Evolutionary conservation across 2,329 filamentous ascomycete species (phyloP).

Genomic region (Aspergillus sp.): DNA sequence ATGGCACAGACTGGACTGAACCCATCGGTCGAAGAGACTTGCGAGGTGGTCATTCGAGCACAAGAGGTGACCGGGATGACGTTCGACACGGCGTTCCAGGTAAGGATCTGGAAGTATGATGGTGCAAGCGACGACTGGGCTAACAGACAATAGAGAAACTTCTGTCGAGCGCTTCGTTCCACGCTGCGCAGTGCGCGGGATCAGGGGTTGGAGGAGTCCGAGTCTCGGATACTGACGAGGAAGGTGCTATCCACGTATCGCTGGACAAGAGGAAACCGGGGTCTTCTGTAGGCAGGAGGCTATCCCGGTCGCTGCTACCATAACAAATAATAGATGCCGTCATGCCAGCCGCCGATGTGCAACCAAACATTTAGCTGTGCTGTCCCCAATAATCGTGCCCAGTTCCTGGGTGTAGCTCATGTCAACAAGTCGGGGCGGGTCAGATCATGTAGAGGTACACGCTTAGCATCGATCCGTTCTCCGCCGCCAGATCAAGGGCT

Average conservation of each 20-base stretch:
- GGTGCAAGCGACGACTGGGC: neutral
- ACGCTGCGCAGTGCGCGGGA: slow-evolving; percentile 54
- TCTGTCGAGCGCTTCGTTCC: slow-evolving; percentile 58
- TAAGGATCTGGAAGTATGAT: slow-evolving; percentile 21
- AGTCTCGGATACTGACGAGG: slow-evolving; percentile 52
- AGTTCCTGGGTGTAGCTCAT: too few species aligned
- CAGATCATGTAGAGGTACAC: too few species aligned
- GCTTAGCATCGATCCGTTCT: too few species aligned
- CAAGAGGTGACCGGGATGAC: slow-evolving; percentile 58
- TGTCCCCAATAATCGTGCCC: too few species aligned
- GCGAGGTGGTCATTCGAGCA: slow-evolving; percentile 56
- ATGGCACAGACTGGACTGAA: slow-evolving; percentile 53
- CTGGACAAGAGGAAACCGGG: slow-evolving; percentile 45
- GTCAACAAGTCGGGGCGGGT: too few species aligned
- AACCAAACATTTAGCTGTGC: too few species aligned
- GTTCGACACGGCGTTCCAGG: slow-evolving; percentile 56
- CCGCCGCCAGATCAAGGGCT: too few species aligned
- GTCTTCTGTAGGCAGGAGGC: neutral
- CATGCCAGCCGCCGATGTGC: too few species aligned
- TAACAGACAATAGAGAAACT: slow-evolving; percentile 51
- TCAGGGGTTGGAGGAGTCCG: slow-evolving; percentile 41
- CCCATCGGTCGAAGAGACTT: slow-evolving; percentile 53
- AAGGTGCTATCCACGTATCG: slow-evolving; percentile 59
- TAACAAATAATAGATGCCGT: too few species aligned
- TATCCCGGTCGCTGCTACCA: too few species aligned